Evolutionary conservation across 495 filamentous ascomycete species (phyloP).

Genomic region (Hypoxylon lenormandii): DNA sequence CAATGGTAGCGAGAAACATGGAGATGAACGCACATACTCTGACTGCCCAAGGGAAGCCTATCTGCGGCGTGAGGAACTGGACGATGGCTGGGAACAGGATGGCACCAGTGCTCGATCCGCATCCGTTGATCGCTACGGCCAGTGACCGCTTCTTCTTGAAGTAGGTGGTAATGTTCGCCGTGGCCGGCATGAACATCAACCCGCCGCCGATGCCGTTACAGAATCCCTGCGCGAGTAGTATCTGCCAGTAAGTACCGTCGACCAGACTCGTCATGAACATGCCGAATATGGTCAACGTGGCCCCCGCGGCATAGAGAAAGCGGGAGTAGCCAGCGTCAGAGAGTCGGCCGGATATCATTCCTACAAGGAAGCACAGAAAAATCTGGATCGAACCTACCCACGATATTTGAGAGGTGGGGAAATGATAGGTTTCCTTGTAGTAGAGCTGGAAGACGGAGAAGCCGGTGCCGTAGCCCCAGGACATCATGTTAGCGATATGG

Average conservation of each 20-base stretch:
- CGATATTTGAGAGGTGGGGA: constrained; percentile 54
- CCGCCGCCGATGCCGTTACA: constrained; percentile 56
- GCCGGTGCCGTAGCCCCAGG: constrained; percentile 57
- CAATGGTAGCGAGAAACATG: constrained; percentile 45
- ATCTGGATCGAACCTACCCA: constrained; percentile 61
- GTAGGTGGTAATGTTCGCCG: constrained; percentile 56
- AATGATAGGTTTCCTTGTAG: constrained; percentile 54
- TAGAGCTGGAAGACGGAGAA: constrained; percentile 61
- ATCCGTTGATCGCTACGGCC: constrained; percentile 55
- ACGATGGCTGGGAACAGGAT: constrained; percentile 57
- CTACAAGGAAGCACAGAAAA: constrained; percentile 57
- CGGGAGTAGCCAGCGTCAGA: constrained; percentile 57
- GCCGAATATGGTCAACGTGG: constrained; percentile 51
- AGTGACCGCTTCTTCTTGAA: constrained; percentile 54
- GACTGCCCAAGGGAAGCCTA: constrained; percentile 63
- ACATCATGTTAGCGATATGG: constrained; percentile 56
- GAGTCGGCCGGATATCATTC: constrained; percentile 55
- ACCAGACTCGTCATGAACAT: constrained; percentile 58
- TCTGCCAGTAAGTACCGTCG: constrained; percentile 53
- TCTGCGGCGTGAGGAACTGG: constrained; percentile 55
- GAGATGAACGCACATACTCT: constrained; percentile 54
- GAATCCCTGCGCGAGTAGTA: constrained; percentile 59
- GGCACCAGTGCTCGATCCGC: constrained; percentile 57
- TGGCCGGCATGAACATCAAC: constrained; percentile 58
- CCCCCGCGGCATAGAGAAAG: constrained; percentile 49